Evolutionary conservation across 1,139 yeast species (phyloP), one percentile per base, ranked within the genome.

Genomic region (Hansenula lynferdii): DNA sequence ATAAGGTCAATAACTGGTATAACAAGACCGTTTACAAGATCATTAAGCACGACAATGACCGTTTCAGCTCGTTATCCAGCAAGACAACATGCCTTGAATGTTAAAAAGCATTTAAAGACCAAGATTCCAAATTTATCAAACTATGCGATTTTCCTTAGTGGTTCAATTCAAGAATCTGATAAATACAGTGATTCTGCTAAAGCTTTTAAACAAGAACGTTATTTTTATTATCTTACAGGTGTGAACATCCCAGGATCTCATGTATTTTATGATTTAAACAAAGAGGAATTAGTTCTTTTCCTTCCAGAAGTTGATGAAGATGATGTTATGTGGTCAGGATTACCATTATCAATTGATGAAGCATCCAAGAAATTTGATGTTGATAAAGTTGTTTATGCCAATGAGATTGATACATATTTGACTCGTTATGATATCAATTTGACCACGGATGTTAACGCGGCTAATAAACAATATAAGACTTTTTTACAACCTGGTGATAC

Each of bases 321-420:
- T 34, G 96, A 86, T 57, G 85, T 92, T 35, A 85, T 92, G 90
- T 92, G 98, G 97, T 81, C 94, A 41, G 98, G 98, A 0, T 58
- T 83, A 62, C 97, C 98, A 2, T 48, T 86, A 38, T 66, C 77
- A 30, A 52, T 70, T n/a, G 79, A 81, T 38, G 79, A 82, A 18
- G 96, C 97, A 0, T 42, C 61, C 35, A 57, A 64, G 17, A 70
- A 68, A 45, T 92, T 65, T 53, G 96, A 90, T 50, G 90, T 86
- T 26, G 97, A 92, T 59, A 81, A 76, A 31, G 95, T 90, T 40
- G 64, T 75, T 47, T 85, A 82, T 54, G 75, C 70, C 10, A 57
- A 62, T 14, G 78, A 76, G 8, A 56, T 81, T 42, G 62, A 58
- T 19, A 42, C 45, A 3, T 65, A 64, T 27, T 51, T 72, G 33